A percentile compares a stretch with the other conserved stretches of the same genome.
Evolutionary conservation across 2,329 filamentous ascomycete genomes (phyloP).

Genomic region (Ascosphaera apis): DNA sequence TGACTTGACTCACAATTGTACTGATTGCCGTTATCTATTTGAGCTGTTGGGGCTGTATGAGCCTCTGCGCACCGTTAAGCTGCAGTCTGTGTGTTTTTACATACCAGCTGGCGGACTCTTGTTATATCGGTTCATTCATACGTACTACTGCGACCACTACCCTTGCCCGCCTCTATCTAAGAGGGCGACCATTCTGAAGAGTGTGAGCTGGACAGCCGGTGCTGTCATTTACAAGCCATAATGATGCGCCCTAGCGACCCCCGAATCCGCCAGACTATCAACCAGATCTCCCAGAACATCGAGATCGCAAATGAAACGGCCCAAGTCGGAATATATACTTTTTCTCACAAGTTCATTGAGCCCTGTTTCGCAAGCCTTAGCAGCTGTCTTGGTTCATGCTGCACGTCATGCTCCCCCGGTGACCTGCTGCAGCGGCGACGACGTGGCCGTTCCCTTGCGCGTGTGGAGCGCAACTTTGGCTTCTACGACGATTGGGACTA

Average conservation of each 20-base stretch:
- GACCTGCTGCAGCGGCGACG: constrained; percentile 51
- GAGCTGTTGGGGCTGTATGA: no score
- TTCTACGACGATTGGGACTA: constrained; percentile 96
- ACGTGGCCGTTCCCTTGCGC: constrained; percentile 29
- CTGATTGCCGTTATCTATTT: no score
- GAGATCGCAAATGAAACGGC: constrained; percentile 78
- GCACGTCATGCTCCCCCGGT: constrained; percentile 50
- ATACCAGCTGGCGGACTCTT: no score
- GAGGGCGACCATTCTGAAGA: no score
- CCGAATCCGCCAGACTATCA: constrained; percentile 77
- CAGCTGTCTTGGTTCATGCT: constrained; percentile 42
- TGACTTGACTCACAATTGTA: no score
- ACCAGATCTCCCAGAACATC: constrained; percentile 74
- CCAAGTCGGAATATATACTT: constrained; percentile 75
- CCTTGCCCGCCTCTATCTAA: no score
- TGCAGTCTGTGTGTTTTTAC: no score
- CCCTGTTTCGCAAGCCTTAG: constrained; percentile 53
- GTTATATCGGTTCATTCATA: no score
- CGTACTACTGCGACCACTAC: no score
- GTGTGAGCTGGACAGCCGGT: no score
- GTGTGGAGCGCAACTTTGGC: constrained; percentile 73
- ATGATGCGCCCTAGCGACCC: constrained; percentile 50
- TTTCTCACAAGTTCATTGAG: constrained; percentile 62
- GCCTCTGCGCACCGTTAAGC: no score
- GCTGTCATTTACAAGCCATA: constrained; percentile 4